Evolutionary conservation across 2,329 filamentous ascomycete species (phyloP).

Genomic region (Amylocarpus encephaloides): DNA sequence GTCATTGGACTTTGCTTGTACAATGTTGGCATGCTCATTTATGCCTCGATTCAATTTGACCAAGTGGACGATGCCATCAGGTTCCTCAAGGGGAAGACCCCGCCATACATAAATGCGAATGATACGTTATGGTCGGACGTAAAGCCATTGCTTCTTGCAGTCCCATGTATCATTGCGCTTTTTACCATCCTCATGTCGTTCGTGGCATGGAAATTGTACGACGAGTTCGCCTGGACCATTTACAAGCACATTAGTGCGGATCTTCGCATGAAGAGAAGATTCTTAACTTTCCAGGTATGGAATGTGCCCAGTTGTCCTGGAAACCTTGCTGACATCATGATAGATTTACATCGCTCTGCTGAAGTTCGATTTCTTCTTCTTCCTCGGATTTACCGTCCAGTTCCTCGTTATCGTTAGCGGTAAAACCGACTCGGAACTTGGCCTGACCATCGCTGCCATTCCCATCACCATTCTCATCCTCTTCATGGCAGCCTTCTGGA

Average conservation of each 20-base stretch:
- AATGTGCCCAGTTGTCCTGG: not conserved
- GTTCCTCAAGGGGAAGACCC: conserved; percentile 39
- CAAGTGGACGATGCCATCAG: conserved; percentile 74
- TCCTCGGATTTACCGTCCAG: conserved; percentile 96
- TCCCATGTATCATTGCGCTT: conserved; percentile 76
- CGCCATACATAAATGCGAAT: conserved; percentile 31
- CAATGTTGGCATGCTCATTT: conserved; percentile 86
- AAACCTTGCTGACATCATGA: conserved; percentile 9
- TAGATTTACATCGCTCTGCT: conserved; percentile 96
- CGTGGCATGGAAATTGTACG: conserved; percentile 90
- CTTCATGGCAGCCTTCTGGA: conserved; percentile 76
- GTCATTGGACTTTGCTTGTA: conserved; percentile 91
- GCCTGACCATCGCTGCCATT: conserved; percentile 80
- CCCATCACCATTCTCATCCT: conserved; percentile 88
- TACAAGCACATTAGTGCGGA: conserved; percentile 99
- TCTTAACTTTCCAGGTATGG: conserved; percentile 87
- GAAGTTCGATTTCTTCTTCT: conserved; percentile 99
- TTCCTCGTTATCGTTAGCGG: conserved; percentile 86
- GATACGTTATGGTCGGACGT: conserved; percentile 60
- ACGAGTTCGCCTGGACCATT: conserved; percentile 98
- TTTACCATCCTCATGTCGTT: conserved; percentile 67
- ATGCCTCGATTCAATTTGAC: conserved; percentile 86
- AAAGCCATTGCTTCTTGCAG: conserved; percentile 72
- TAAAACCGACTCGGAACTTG: conserved; percentile 66
- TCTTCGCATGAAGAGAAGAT: conserved; percentile 92